phyloP scores from a whole-genome alignment of 305 asterid species.

The Euphrasia arctica region DNA sequence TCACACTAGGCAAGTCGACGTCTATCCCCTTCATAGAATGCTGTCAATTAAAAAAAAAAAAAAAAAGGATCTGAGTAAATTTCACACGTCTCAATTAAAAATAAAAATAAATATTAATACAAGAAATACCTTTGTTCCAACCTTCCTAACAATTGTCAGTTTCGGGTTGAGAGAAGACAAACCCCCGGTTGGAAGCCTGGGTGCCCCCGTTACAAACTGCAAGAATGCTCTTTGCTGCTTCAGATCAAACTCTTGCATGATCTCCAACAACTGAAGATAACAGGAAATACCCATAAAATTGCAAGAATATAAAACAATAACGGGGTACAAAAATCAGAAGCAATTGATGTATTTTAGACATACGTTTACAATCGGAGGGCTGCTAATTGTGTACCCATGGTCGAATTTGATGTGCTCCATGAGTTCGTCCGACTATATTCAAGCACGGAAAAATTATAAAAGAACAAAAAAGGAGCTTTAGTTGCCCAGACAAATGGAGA shows the following conservation, averaged over 20 bases:
- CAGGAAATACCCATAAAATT: neutral
- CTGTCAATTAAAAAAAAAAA: neutral
- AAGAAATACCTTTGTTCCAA: constrained; percentile 21
- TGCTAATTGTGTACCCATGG: constrained; percentile 95
- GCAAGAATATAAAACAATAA: no score
- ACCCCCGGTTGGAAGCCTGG: constrained; percentile 93
- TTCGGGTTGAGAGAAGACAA: constrained; percentile 93
- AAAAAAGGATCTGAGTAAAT: constrained; percentile 6
- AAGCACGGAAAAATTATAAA: constrained; percentile 8
- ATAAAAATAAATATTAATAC: neutral
- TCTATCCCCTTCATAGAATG: constrained; percentile 57
- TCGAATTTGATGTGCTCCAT: constrained; percentile 91
- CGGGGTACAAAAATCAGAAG: neutral
- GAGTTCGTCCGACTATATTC: constrained; percentile 66
- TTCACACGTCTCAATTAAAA: neutral
- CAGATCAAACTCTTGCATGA: constrained; percentile 71
- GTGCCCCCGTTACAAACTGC: constrained; percentile 98
- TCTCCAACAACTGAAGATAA: constrained; percentile 65
- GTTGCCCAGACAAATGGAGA: neutral
- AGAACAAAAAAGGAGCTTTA: constrained; percentile 15
- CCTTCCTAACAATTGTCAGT: constrained; percentile 94
- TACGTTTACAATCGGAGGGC: constrained; percentile 72
- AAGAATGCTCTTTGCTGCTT: constrained; percentile 85
- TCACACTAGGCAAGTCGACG: constrained; percentile 91
- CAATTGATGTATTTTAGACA: constrained; percentile 29